A percentile compares a stretch with the other conserved stretches of the same genome.
Evolutionary conservation across 768 basidiomycete species (phyloP).

Genomic region (Auriscalpium vulgare): DNA sequence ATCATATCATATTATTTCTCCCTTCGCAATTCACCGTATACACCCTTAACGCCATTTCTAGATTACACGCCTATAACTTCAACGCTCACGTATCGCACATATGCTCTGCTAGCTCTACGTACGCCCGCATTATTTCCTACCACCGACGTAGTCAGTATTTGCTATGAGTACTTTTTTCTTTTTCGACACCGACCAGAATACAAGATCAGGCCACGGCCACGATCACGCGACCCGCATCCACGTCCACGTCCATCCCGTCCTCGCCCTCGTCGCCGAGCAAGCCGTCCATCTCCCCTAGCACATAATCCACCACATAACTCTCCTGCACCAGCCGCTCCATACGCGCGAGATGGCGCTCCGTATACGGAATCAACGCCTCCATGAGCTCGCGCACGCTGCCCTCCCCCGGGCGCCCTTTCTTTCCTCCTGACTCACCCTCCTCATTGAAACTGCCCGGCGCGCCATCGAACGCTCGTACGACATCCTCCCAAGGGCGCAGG

Average conservation of each 20-base stretch:
- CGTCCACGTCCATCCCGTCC: slow-evolving; percentile 16
- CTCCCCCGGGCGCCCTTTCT: slow-evolving; percentile 19
- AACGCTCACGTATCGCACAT: no score
- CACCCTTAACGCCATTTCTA: no score
- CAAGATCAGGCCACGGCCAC: no score
- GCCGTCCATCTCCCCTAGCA: slow-evolving; percentile 79
- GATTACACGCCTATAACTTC: no score
- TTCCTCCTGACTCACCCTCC: slow-evolving; percentile 22
- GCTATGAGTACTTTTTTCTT: no score
- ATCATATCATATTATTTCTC: no score
- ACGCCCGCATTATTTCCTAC: no score
- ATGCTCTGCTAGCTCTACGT: no score
- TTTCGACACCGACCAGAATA: no score
- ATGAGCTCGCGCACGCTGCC: slow-evolving; percentile 59
- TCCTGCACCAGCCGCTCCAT: slow-evolving; percentile 88
- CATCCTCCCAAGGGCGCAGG: slow-evolving; percentile 63
- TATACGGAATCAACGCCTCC: slow-evolving; percentile 87
- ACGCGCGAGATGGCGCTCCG: slow-evolving; percentile 82
- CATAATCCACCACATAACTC: slow-evolving; percentile 90
- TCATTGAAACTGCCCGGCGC: slow-evolving; percentile 23
- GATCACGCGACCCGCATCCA: neutral
- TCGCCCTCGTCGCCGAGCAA: slow-evolving; percentile 30
- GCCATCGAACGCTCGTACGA: slow-evolving; percentile 53
- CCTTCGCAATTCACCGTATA: no score
- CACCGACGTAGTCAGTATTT: no score